A percentile compares a stretch with the other conserved stretches of the same genome.
phyloP scores from a whole-genome alignment of 768 basidiomycete species.

The Dendrothele bispora region DNA sequence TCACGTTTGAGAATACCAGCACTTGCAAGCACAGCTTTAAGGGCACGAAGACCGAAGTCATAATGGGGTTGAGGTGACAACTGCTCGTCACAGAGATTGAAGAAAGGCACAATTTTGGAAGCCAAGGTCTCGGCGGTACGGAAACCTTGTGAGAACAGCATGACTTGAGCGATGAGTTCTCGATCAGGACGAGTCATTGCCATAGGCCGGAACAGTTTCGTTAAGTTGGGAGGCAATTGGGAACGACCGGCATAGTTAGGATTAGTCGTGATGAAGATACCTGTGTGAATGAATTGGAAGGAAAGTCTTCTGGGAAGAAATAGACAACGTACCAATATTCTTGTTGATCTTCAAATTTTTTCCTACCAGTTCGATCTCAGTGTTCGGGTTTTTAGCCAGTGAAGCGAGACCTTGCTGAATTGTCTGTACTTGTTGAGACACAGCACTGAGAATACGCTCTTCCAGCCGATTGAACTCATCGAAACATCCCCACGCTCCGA shows the following conservation, averaged over 20 bases:
- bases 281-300: slow-evolving; percentile 34
- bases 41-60: slow-evolving; percentile 96
- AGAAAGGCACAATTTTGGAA: slow-evolving; percentile 98
- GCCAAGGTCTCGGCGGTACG: slow-evolving; percentile 97
- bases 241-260: slow-evolving; percentile 99
- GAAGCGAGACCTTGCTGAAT: slow-evolving; percentile 95
- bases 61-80: slow-evolving; percentile 97
- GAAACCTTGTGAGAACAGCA: slow-evolving; percentile 99
- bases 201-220: slow-evolving; percentile 97
- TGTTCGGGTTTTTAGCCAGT: slow-evolving; percentile 78
- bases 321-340: slow-evolving; percentile 69
- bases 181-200: slow-evolving; percentile 99
- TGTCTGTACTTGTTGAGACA: slow-evolving; percentile 98
- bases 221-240: slow-evolving; percentile 81
- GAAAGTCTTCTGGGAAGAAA: slow-evolving; percentile 1
- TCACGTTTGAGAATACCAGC: slow-evolving; percentile 98
- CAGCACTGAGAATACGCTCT: slow-evolving; percentile 95
- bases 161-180: slow-evolving; percentile 98
- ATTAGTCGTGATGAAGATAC: slow-evolving; percentile 99
- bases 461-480: slow-evolving; percentile 98
- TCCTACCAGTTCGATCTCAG: slow-evolving; percentile 93
- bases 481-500: slow-evolving; percentile 98
- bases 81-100: slow-evolving; percentile 97
- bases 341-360: slow-evolving; percentile 91
- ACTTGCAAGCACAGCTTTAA: slow-evolving; percentile 94